Evolutionary conservation across 2,329 filamentous ascomycete genomes (phyloP).

Genomic region (Penicillium palitans): DNA sequence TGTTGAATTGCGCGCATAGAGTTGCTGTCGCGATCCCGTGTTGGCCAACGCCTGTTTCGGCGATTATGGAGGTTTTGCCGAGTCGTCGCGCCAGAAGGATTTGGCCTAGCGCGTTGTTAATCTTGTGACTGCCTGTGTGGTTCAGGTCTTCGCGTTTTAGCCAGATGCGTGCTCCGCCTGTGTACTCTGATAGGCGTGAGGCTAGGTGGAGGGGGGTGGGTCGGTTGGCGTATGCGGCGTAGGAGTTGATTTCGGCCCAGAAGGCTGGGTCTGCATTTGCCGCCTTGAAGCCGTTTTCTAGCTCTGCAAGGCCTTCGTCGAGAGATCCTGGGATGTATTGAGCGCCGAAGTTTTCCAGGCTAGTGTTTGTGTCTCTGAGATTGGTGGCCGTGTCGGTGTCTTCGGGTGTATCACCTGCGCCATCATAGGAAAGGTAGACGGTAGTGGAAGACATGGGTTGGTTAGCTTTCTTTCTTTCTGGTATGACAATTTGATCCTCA

Average conservation of each 20-base stretch:
- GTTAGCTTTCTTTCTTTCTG: conserved; percentile 32
- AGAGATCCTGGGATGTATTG: conserved; percentile 96
- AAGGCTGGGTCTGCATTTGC: conserved; percentile 82
- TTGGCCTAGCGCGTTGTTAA: conserved; percentile 95
- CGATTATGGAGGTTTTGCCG: conserved; percentile 94
- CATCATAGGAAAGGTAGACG: conserved; percentile 45
- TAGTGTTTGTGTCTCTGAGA: conserved; percentile 24
- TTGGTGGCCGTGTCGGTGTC: not conserved
- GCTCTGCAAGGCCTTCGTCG: conserved; percentile 86
- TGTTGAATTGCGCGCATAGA: conserved; percentile 92
- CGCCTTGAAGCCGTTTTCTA: conserved; percentile 83
- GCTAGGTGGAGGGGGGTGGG: conserved; percentile 86
- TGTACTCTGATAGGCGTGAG: conserved; percentile 78
- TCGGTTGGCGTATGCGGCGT: conserved; percentile 92
- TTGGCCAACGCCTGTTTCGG: conserved; percentile 93
- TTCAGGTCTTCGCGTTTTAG: conserved; percentile 95
- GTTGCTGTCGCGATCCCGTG: conserved; percentile 96
- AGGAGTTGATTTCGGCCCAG: conserved; percentile 90
- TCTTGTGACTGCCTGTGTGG: conserved; percentile 96
- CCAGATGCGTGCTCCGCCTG: conserved; percentile 92
- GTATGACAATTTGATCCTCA: conserved; percentile 52
- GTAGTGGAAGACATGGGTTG: conserved; percentile 33
- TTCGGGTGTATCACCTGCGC: not conserved
- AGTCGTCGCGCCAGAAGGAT: conserved; percentile 81
- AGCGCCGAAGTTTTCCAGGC: conserved; percentile 90